Evolutionary conservation across 1,139 yeast species (phyloP), one percentile per base, ranked within the genome.

Genomic region (Nadsonia starkeyi-henricii): DNA sequence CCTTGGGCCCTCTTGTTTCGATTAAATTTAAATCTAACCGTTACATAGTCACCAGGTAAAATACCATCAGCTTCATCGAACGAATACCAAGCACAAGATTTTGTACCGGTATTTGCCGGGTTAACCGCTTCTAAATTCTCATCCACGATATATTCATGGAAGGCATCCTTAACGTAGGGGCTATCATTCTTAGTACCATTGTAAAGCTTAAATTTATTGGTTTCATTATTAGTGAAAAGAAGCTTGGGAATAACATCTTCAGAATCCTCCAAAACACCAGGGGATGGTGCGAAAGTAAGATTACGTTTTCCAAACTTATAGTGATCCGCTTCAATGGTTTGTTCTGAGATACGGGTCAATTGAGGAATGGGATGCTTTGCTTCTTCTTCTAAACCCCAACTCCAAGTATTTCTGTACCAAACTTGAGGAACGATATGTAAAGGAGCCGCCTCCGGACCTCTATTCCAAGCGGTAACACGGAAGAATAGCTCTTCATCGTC

Each of bases 371-470:
- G 66, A 44, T 63, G 58, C 17, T 63, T 59, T 44, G 71, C 67
- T 47, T 73, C 72, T 53, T 75, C 75, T 51, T 75, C 77, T 28
- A 72, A 64, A 42, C 89, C 88, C 96, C 96, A 89, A 18, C 83
- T 71, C 97, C 97, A 89, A 28, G 95, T 85, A 64, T 89, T 89
- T 68, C 97, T 77, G 65, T 82, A 85, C 56, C 83, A 79, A 45
- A 85, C 68, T 59, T 89, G 96, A 7, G 97, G 97, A 52, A 85
- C 66, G 47, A 89, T 74, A 65, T 88, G 95, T 53, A 89, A 69
- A 1, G 96, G 95, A 23, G 96, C 96, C 1, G 93, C 75, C 51
- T 83, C 79, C 48, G 77, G 77, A 41, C 94, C 81, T 57, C 96
- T 73, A 62, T 89, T 89, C 63, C 85, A 85, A 42, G 96, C 96